Base-by-base conservation (phyloP, 2,329 filamentous ascomycete genomes). In the Aureobasidium subglaciale region DNA sequence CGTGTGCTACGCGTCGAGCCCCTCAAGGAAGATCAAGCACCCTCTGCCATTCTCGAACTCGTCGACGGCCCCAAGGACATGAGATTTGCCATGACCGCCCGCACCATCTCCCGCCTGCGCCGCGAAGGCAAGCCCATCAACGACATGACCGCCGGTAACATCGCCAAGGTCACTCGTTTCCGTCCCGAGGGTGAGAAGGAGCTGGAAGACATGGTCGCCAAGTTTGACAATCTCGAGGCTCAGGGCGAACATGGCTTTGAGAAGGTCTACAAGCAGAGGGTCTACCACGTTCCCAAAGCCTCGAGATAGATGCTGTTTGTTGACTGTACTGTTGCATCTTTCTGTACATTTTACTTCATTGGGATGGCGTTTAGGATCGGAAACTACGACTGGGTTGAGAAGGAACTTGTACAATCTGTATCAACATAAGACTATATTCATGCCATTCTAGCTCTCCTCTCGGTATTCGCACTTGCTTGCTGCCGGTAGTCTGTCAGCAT, bases 51-150 rank as follows among this genome's bases (percentile, higher is more conserved):
- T 61, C 84, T 99, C 45, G 90, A 97, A 73, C 82, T 99, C 29
- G 91, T 99, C 59, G 93, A 99, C 72, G 91, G 92, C 32, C 90
- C 90, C 30, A 87, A 86, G 69, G 93, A 99, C 72, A 88, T 96
- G 77, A 87, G 91, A 30, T 96, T 96, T 74, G 89, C 90, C 65
- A 85, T 97, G 81, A 96, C 91, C 2, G 93, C 93, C 24, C 87
- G 87, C 63, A 85, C 89, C 0, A 78, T 97, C 6, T 89, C 88
- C 40, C 79, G 84, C 25, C 68, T 78, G 57, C 74, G 78, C 2
- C 63, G 66, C 13, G 68, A 74, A 58, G 72, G 83, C 35, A 77
- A 81, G 50, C 69, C 75, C 2, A 74, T 88, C 64, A 87, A 83
- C 62, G 79, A 87, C 29, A 75, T 93, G 63, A 96, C 92, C 30